These are phyloP conservation scores for Echeveria elegans DNA, from an alignment of 164 flowering plant genomes.

Conservation along the genomic window DNA sequence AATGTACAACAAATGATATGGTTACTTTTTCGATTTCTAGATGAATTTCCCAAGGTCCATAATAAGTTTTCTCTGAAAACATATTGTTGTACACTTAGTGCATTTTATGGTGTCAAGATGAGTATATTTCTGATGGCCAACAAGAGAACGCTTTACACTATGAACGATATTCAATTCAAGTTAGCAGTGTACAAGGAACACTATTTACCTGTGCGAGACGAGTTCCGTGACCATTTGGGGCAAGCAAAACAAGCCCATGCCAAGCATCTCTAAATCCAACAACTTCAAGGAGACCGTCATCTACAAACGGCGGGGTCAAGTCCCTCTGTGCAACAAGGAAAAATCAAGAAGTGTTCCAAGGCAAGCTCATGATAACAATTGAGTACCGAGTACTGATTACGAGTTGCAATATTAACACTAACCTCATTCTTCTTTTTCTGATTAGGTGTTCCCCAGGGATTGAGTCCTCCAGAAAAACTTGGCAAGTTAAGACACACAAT, in stretches of 20 bases:
- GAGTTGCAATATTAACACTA: slow-evolving; percentile 20
- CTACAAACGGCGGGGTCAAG: slow-evolving; percentile 74
- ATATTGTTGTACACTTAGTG: neutral
- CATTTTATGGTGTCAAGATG: neutral
- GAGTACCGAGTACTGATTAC: too few species aligned
- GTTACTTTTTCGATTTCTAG: neutral
- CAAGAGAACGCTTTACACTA: neutral
- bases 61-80: too few species aligned
- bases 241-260: slow-evolving; percentile 82
- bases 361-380: neutral
- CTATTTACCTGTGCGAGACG: slow-evolving; percentile 86
- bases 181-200: neutral
- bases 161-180: neutral
- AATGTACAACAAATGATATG: slow-evolving; percentile 5
- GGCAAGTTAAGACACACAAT: slow-evolving; percentile 86
- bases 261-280: slow-evolving; percentile 91
- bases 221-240: slow-evolving; percentile 92
- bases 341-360: neutral
- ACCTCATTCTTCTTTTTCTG: slow-evolving; percentile 45
- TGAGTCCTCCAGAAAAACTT: slow-evolving; percentile 91
- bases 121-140: neutral
- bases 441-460: slow-evolving; percentile 90
- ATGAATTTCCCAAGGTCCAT: neutral
- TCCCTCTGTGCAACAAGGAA: slow-evolving; percentile 42
- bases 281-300: slow-evolving; percentile 79